A percentile compares a stretch with the other conserved stretches of the same genome.
These are phyloP conservation scores for Ogataea hybrid DNA, from an alignment of 1,139 yeast species.

Conservation along the genomic window DNA sequence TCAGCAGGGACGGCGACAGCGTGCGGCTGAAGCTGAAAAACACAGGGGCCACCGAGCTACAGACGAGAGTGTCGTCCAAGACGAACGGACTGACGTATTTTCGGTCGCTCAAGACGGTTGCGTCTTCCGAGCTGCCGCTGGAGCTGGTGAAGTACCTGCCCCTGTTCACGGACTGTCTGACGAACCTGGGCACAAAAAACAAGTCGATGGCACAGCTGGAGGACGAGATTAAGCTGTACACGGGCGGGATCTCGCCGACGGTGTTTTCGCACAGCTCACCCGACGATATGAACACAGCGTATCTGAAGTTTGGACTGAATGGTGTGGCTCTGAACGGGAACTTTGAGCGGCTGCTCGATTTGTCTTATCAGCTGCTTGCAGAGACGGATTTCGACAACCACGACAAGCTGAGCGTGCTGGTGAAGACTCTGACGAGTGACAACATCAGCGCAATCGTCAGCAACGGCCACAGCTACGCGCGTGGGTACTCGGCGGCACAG, in stretches of 20 bases:
- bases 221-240: slow-evolving; percentile 73
- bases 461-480: slow-evolving; percentile 84
- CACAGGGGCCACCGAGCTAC: slow-evolving; percentile 31
- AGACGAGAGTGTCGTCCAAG: slow-evolving; percentile 35
- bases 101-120: slow-evolving; percentile 50
- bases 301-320: slow-evolving; percentile 52
- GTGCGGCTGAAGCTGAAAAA: slow-evolving; percentile 34
- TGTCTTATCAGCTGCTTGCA: slow-evolving; percentile 67
- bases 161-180: slow-evolving; percentile 73
- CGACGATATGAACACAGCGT: slow-evolving; percentile 40
- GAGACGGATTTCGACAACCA: slow-evolving; percentile 69
- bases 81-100: slow-evolving; percentile 77
- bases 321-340: slow-evolving; percentile 79
- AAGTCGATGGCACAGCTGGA: slow-evolving; percentile 80
- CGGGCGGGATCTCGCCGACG: slow-evolving; percentile 79
- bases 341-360: slow-evolving; percentile 53
- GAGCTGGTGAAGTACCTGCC: slow-evolving; percentile 70
- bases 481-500: slow-evolving; percentile 62
- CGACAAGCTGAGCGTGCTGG: slow-evolving; percentile 69
- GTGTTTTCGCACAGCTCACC: slow-evolving; percentile 60
- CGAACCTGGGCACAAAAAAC: slow-evolving; percentile 75
- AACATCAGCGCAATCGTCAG: slow-evolving; percentile 80
- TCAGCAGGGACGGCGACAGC: slow-evolving; percentile 54
- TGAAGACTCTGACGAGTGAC: slow-evolving; percentile 74
- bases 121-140: slow-evolving; percentile 45